phyloP scores from a whole-genome alignment of 495 filamentous ascomycete species.

The Bacidia gigantensis region DNA sequence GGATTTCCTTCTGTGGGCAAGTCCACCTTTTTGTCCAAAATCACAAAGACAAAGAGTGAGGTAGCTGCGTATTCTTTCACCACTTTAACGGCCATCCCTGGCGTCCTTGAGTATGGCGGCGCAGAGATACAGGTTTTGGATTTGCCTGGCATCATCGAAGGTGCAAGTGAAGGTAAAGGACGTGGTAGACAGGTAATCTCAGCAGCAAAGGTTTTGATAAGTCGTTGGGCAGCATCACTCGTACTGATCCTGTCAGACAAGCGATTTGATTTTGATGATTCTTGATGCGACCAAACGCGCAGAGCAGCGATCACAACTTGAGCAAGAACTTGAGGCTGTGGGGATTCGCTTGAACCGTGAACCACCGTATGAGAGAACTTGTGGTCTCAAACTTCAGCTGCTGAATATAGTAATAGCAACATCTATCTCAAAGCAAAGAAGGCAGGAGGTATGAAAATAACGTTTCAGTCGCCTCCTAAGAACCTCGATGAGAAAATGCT shows the following conservation, averaged over 20 bases:
- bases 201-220: slow-evolving; percentile 56
- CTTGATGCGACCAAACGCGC: slow-evolving; percentile 94
- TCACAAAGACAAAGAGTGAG: slow-evolving; percentile 96
- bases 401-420: slow-evolving; percentile 43
- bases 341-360: slow-evolving; percentile 89
- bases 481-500: slow-evolving; percentile 93
- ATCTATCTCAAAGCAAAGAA: slow-evolving; percentile 98
- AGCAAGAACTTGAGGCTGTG: slow-evolving; percentile 90
- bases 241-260: slow-evolving; percentile 44
- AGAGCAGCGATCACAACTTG: slow-evolving; percentile 80
- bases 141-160: slow-evolving; percentile 97
- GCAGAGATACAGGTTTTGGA: slow-evolving; percentile 98
- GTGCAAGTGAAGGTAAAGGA: slow-evolving; percentile 91
- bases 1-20: slow-evolving; percentile 98
- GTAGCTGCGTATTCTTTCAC: slow-evolving; percentile 97
- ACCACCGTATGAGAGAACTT: slow-evolving; percentile 54
- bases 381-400: slow-evolving; percentile 11
- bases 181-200: slow-evolving; percentile 94
- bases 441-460: slow-evolving; percentile 97
- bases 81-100: slow-evolving; percentile 92
- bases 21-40: slow-evolving; percentile 96
- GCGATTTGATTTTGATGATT: slow-evolving; percentile 93
- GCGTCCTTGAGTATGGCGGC: slow-evolving; percentile 94
- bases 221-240: neutral
- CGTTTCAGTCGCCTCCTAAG: slow-evolving; percentile 80